Conservation (phyloP, 2,329 filamentous ascomycete species). For the Arachnomyces sp. region DNA sequence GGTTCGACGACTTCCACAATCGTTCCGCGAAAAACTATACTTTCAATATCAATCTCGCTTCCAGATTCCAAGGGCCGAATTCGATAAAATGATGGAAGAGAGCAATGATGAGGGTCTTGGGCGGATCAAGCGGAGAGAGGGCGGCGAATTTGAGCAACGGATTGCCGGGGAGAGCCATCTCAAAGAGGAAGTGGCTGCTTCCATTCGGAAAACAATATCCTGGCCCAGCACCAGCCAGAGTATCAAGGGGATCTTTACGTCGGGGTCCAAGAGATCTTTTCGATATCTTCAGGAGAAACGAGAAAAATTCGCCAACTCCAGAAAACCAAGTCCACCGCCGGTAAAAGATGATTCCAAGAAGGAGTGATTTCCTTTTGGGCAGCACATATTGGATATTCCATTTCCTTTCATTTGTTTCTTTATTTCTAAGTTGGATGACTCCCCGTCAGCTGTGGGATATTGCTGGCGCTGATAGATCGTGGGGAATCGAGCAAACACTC, state of each 20-base stretch:
- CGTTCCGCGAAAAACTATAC: constrained; percentile 83
- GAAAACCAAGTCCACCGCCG: constrained; percentile 18
- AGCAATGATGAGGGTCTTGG: constrained; percentile 57
- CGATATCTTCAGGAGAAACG: constrained; percentile 79
- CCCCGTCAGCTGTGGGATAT: too few species aligned
- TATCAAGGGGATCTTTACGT: constrained; percentile 72
- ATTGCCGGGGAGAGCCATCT: constrained; percentile 64
- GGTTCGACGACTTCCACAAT: constrained; percentile 79
- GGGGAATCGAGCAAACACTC: background rate
- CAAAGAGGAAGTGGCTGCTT: constrained; percentile 59
- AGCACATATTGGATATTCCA: background rate
- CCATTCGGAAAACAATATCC: constrained; percentile 78
- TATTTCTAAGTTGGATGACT: too few species aligned
- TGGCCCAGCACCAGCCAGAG: constrained; percentile 90
- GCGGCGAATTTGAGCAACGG: constrained; percentile 74
- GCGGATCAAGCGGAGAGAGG: constrained; percentile 64
- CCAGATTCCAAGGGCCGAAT: constrained; percentile 72
- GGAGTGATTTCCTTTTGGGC: constrained; percentile 1
- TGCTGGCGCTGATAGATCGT: constrained; percentile 1
- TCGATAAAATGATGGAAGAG: constrained; percentile 74
- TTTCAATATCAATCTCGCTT: constrained; percentile 92
- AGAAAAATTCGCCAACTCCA: constrained; percentile 47
- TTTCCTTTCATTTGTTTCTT: too few species aligned
- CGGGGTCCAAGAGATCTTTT: constrained; percentile 60
- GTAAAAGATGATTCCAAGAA: constrained; percentile 5